These are phyloP conservation scores for Macaranga tanarius DNA, from an alignment of 441 rosid genomes.

Conservation along the genomic window DNA sequence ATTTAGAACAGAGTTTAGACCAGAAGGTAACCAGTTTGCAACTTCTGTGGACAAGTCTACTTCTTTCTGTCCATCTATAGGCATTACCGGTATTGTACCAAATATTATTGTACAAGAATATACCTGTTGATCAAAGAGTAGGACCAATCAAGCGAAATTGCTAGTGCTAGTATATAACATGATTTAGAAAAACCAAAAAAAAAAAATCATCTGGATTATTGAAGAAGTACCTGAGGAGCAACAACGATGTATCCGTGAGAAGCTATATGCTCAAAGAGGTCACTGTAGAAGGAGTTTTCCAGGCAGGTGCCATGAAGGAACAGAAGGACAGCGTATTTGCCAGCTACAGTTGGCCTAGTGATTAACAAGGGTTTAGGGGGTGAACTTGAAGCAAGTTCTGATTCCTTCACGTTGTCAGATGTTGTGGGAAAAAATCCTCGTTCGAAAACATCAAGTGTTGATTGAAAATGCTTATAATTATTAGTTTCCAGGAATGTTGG, in stretches of 20 bases:
- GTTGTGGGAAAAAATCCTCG: constrained; percentile 13
- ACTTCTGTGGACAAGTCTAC: constrained; percentile 37
- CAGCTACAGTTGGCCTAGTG: constrained; percentile 32
- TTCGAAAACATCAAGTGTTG: constrained; percentile 12
- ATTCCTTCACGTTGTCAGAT: background rate
- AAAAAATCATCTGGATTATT: too few species aligned
- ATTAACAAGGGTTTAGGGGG: constrained; percentile 47
- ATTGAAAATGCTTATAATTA: too few species aligned
- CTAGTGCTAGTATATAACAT: too few species aligned
- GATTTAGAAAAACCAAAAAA: too few species aligned
- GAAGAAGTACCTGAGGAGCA: constrained; percentile 51
- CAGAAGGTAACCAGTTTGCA: constrained; percentile 38
- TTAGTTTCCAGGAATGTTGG: background rate
- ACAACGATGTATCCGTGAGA: constrained; percentile 62
- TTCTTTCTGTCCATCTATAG: constrained; percentile 33
- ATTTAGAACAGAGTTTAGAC: constrained; percentile 30
- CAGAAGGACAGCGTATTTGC: constrained; percentile 45
- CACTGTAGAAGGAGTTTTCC: constrained; percentile 41
- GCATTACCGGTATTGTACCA: background rate
- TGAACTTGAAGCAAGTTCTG: background rate
- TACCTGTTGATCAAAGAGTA: background rate
- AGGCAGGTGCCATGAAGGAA: constrained; percentile 52
- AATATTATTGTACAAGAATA: background rate
- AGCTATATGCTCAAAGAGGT: constrained; percentile 39
- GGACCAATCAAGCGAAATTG: background rate